Evolutionary conservation across 140 eudicot genomes (phyloP).

Genomic region (Flaveria floridana): DNA sequence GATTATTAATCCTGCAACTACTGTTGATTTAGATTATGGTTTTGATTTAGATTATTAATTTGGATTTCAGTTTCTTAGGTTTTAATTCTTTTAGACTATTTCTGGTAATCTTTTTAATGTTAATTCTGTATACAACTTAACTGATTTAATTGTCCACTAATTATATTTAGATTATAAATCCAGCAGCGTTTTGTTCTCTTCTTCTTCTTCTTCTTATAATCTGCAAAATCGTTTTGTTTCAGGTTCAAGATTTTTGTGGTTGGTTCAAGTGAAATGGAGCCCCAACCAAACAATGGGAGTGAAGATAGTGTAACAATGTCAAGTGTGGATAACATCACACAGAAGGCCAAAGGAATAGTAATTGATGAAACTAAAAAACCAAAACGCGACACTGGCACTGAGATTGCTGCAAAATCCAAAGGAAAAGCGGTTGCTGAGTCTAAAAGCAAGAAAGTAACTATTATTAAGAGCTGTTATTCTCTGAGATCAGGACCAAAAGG

Average conservation of each 20-base stretch:
- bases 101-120: not conserved
- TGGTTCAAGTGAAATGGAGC: constrained; percentile 3
- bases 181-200: not conserved
- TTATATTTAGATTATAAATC: not conserved
- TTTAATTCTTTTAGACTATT: not conserved
- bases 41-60: too few relatives aligned
- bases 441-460: not conserved
- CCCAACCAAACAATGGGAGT: not conserved
- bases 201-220: not conserved
- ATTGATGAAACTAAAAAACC: not conserved
- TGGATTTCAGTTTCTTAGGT: not conserved
- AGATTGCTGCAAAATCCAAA: constrained; percentile 1
- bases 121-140: not conserved
- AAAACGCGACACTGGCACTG: not conserved
- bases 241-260: not conserved
- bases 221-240: not conserved
- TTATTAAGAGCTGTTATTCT: constrained; percentile 14
- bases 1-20: not conserved
- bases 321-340: not conserved
- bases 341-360: not conserved
- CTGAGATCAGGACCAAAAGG: constrained; percentile 9
- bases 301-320: not conserved
- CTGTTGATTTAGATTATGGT: not conserved
- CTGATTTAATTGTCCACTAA: not conserved
- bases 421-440: not conserved